Base-by-base conservation (phyloP, 2,329 filamentous ascomycete species). In the Zalaria obscura region DNA sequence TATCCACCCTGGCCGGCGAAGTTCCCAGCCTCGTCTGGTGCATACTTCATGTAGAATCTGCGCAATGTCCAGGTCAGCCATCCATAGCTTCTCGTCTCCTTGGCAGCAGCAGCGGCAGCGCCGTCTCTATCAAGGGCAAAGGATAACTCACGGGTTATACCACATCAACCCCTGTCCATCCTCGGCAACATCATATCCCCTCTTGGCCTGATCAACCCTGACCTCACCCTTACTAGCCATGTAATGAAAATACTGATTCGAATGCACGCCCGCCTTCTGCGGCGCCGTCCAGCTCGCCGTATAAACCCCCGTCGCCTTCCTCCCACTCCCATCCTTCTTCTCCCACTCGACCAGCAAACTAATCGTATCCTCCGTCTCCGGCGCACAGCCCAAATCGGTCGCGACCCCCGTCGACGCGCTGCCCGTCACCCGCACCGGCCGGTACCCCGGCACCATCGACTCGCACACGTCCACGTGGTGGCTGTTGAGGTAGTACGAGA, bases 241-340 rank as follows among this genome's bases (percentile, higher is more conserved):
- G 66, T 91, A 94, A 65, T 95, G 88, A 69, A 95, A 95, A 66
- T 94, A 91, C 66, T 95, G 88, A 61, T 93, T 93, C 2, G 82
- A 89, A 65, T 95, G 89, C n/a, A 95, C 87, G 39, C 89, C 88
- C 0, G 88, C 88, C 55, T 80, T 83, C 59, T 93, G 83, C 8
- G 89, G 88, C 5, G 89, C 89, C 1, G 88, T 94, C 88, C 88
- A 95, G 34, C 83, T 89, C 7, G 88, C 84, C 8, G 89, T 95
- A 65, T 93, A 95, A 5, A 95, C 86, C 42, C 78, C 88, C 1
- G 87, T 91, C 7, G 83, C 89, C 42, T 76, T 69, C 66, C 83
- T 87, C 45, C 64, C 67, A 0, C 76, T 69, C 50, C 84, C 77
- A 41, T 68, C 69, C 55, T 76, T 77, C 65, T 83, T 83, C 50